A percentile compares a stretch with the other conserved stretches of the same genome.
phyloP scores from a whole-genome alignment of 495 filamentous ascomycete species.

The Venustampulla echinocandica region DNA sequence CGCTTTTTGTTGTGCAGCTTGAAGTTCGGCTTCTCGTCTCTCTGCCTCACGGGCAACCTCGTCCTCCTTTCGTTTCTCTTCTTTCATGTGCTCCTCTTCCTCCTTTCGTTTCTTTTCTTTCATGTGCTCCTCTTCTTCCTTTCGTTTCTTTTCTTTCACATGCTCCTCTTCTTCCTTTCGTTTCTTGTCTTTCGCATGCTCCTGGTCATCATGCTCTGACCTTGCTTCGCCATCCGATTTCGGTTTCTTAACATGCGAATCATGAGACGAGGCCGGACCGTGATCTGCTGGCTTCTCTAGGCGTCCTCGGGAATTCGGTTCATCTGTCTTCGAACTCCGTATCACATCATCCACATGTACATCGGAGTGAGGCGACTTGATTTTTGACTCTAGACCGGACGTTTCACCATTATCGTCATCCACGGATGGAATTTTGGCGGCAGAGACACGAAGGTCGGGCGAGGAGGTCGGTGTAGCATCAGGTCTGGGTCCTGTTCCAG shows the following conservation, averaged over 20 bases:
- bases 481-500: constrained; percentile 2
- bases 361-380: constrained; percentile 2
- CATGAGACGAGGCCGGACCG: neutral
- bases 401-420: constrained; percentile 16
- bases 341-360: constrained; percentile 5
- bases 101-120: constrained; percentile 19
- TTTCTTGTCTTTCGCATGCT: constrained; percentile 5
- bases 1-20: constrained; percentile 38
- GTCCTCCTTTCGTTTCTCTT: constrained; percentile 16
- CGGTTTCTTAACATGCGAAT: neutral
- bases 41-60: constrained; percentile 35
- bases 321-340: neutral
- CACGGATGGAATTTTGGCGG: constrained; percentile 8
- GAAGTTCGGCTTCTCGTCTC: constrained; percentile 32
- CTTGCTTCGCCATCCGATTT: neutral
- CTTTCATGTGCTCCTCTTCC: constrained; percentile 17
- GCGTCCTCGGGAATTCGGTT: neutral
- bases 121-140: constrained; percentile 16
- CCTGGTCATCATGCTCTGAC: neutral
- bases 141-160: constrained; percentile 16
- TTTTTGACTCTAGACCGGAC: constrained; percentile 7
- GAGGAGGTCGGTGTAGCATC: constrained; percentile 20
- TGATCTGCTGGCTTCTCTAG: neutral
- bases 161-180: constrained; percentile 16
- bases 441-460: constrained; percentile 17